Evolutionary conservation across 345 rosid species (phyloP).

Genomic region (Geranium rotundifolium): DNA sequence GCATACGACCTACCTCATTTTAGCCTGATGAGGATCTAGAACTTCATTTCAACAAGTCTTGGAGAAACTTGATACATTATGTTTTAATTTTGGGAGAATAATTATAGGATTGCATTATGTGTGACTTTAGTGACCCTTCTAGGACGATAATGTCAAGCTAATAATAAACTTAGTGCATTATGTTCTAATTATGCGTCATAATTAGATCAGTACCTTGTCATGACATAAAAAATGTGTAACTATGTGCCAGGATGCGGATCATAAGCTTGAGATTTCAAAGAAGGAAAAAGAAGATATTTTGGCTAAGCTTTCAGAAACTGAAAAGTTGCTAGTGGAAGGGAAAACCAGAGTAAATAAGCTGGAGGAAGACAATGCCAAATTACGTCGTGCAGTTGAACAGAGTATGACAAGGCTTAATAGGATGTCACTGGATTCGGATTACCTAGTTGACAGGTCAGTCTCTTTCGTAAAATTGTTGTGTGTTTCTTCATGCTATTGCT

Average conservation of each 20-base stretch:
- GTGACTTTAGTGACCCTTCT: not conserved
- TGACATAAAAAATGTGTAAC: not conserved
- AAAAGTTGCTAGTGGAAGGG: conserved; percentile 48
- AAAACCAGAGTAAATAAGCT: conserved; percentile 60
- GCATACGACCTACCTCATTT: not conserved
- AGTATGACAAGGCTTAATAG: conserved; percentile 91
- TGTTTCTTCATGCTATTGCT: not conserved
- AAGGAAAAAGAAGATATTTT: conserved; percentile 60
- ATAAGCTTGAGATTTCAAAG: conserved; percentile 36
- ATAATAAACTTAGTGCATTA: too few species aligned
- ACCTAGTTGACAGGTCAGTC: conserved; percentile 74
- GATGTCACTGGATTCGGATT: conserved; percentile 91
- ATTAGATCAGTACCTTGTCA: too few species aligned
- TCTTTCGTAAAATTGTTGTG: not conserved
- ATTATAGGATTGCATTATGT: not conserved
- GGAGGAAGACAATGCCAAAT: conserved; percentile 79
- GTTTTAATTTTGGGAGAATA: too few species aligned
- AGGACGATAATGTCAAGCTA: not conserved
- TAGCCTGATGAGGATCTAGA: not conserved
- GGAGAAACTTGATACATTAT: not conserved
- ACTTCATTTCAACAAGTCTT: not conserved
- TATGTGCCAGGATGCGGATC: conserved; percentile 42
- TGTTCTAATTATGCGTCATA: not conserved
- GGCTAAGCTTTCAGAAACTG: conserved; percentile 45
- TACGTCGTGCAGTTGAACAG: conserved; percentile 82